These are phyloP conservation scores for Musa troglodytarum DNA, from an alignment of 176 grass and related monocot species.

Conservation along the genomic window DNA sequence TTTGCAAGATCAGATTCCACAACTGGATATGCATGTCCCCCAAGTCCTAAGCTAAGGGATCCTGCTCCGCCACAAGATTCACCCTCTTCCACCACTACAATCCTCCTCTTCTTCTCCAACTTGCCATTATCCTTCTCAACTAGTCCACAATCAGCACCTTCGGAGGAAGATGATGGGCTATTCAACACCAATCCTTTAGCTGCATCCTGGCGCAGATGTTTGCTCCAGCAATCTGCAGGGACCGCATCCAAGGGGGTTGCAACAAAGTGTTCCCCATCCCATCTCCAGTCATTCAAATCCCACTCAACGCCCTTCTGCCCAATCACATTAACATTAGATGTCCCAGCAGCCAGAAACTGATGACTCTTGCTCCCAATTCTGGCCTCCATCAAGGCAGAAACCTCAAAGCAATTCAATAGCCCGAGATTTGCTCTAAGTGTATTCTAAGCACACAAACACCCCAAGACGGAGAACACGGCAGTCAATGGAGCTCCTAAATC, in stretches of 20 bases:
- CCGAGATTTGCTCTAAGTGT: background rate
- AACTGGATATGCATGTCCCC: background rate
- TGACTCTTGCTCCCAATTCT: conserved; percentile 9
- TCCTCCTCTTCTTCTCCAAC: conserved; percentile 65
- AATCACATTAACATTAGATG: conserved; percentile 11
- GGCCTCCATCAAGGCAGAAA: conserved; percentile 14
- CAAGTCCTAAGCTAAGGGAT: conserved; percentile 44
- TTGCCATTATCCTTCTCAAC: conserved; percentile 26
- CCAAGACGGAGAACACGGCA: background rate
- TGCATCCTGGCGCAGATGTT: conserved; percentile 1
- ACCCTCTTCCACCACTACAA: conserved; percentile 31
- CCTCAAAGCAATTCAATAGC: background rate
- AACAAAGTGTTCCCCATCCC: conserved; percentile 28
- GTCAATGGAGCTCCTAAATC: background rate
- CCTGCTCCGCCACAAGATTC: conserved; percentile 9
- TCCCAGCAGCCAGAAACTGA: conserved; percentile 9
- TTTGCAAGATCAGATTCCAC: conserved; percentile 13
- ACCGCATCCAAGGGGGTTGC: conserved; percentile 39
- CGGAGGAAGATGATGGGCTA: conserved; percentile 45
- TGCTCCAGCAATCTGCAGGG: conserved; percentile 10
- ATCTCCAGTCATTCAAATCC: conserved; percentile 31
- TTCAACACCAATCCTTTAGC: conserved; percentile 26
- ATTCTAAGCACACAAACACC: background rate
- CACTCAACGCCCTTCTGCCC: conserved; percentile 13
- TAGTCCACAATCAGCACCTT: conserved; percentile 27